phyloP scores from a whole-genome alignment of 805 yeast genomes.

The Soucietia sequanensis region DNA sequence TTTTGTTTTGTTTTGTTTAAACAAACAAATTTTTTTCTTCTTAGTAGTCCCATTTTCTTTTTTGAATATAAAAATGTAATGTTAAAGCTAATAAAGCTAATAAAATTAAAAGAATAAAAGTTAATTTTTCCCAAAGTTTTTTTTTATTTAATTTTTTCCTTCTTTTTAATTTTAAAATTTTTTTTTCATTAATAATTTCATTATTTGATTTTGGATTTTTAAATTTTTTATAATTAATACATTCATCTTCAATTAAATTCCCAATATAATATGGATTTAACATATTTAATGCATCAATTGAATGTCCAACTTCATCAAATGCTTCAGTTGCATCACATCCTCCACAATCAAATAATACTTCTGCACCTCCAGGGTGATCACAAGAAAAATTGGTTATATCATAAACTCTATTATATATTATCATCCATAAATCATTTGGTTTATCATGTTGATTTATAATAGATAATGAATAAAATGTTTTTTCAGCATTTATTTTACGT shows the following conservation, averaged over 20 bases:
- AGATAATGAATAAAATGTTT: conserved; percentile 21
- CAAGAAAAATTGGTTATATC: conserved; percentile 68
- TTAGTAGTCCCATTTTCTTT: conserved; percentile 19
- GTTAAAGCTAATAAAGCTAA: conserved; percentile 14
- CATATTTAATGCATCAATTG: conserved; percentile 33
- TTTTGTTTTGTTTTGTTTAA: too few relatives aligned
- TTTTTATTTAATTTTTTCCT: conserved; percentile 7
- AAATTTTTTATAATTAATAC: conserved; percentile 11
- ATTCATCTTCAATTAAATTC: conserved; percentile 18
- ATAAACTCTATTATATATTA: conserved; percentile 77
- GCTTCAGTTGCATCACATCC: conserved; percentile 74
- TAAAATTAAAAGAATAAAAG: conserved; percentile 8
- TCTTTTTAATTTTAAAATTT: conserved; percentile 1
- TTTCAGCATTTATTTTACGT: too few relatives aligned
- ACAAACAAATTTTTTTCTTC: too few relatives aligned
- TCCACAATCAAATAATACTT: conserved; percentile 76
- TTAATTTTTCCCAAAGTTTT: conserved; percentile 9
- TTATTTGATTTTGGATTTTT: conserved; percentile 8
- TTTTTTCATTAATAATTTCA: not conserved
- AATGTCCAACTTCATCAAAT: conserved; percentile 48
- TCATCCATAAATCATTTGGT: conserved; percentile 82
- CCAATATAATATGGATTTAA: conserved; percentile 29
- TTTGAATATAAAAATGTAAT: conserved; percentile 16
- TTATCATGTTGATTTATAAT: conserved; percentile 72
- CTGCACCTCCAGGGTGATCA: conserved; percentile 77